Conservation (phyloP, 495 filamentous ascomycete species). For the Lophiostoma macrostomum region DNA sequence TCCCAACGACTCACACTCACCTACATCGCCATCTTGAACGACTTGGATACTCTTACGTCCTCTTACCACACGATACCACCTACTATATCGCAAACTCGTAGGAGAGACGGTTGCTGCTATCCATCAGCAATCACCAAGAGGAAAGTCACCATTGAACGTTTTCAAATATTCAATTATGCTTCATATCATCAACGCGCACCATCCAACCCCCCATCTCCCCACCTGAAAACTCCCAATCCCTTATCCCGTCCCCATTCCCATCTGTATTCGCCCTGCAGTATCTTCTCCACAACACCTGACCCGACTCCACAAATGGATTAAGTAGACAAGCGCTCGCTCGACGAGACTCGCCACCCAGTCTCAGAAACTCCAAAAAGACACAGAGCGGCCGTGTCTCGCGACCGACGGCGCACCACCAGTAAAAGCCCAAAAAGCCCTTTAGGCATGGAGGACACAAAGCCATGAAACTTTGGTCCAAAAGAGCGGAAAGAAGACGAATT, state of each 20-base stretch:
- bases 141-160: constrained; percentile 1
- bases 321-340: not conserved
- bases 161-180: constrained; percentile 26
- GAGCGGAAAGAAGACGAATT: not conserved
- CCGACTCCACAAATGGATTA: not conserved
- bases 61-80: no score
- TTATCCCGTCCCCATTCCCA: not conserved
- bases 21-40: no score
- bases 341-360: not conserved
- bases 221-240: not conserved
- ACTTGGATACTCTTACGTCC: no score
- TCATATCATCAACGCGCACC: not conserved
- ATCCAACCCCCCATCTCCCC: constrained; percentile 1
- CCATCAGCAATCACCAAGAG: no score
- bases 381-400: no score
- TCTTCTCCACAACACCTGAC: not conserved
- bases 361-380: not conserved
- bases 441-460: not conserved
- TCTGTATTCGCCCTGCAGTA: not conserved
- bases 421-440: not conserved
- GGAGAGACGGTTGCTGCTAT: no score
- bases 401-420: not conserved
- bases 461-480: not conserved
- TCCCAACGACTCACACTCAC: no score
- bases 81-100: no score